These are phyloP conservation scores for Taxillus chinensis DNA, from an alignment of 164 flowering plant species.

Conservation along the genomic window DNA sequence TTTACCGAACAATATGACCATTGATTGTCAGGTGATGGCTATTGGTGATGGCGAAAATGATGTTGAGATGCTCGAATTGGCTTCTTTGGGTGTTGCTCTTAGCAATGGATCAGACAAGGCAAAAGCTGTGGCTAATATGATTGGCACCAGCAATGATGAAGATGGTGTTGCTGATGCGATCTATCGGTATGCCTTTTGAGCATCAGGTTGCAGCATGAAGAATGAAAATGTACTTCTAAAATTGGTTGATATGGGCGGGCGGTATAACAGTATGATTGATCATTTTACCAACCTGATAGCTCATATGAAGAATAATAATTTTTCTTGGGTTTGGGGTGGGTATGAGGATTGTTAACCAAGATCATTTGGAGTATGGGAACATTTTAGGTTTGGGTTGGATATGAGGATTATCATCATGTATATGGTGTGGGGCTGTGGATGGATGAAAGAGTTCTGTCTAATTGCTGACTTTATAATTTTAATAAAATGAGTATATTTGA, in stretches of 20 bases:
- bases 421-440: too few relatives aligned
- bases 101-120: slow-evolving; percentile 83
- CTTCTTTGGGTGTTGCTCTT: slow-evolving; percentile 76
- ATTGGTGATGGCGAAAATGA: slow-evolving; percentile 99
- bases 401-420: too few relatives aligned
- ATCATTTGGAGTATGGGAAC: too few relatives aligned
- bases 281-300: too few relatives aligned
- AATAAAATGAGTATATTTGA: too few relatives aligned
- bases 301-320: too few relatives aligned
- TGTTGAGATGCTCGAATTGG: slow-evolving; percentile 88
- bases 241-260: not conserved
- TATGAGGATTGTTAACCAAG: too few relatives aligned
- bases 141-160: slow-evolving; percentile 79
- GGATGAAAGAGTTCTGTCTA: too few relatives aligned
- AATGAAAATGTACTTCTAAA: not conserved
- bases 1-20: not conserved
- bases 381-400: too few relatives aligned
- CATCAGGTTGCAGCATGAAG: not conserved
- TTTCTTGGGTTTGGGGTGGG: too few relatives aligned
- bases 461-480: too few relatives aligned
- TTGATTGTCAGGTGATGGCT: slow-evolving; percentile 62
- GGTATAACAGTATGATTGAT: too few relatives aligned
- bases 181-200: slow-evolving; percentile 82
- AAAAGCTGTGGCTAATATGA: slow-evolving; percentile 72
- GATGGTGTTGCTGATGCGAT: slow-evolving; percentile 98